These are phyloP conservation scores for Trichothecium roseum DNA, from an alignment of 2,329 filamentous ascomycete species.

Conservation along the genomic window DNA sequence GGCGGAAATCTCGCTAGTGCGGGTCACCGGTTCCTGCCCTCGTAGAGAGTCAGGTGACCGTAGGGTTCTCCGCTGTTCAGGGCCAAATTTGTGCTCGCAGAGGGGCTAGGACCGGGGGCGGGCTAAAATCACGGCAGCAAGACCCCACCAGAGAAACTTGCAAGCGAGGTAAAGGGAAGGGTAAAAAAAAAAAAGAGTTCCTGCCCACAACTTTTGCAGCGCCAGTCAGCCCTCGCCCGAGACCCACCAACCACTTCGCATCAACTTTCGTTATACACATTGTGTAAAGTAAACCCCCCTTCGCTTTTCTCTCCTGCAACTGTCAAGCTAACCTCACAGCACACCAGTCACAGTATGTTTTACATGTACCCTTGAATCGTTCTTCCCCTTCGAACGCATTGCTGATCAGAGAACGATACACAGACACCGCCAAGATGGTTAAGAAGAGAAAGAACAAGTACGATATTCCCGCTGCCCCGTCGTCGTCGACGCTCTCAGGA, in stretches of 20 bases:
- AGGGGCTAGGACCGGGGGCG: too few relatives aligned
- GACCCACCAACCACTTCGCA: conserved; percentile 11
- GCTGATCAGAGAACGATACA: conserved; percentile 21
- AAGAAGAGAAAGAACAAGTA: conserved; percentile 66
- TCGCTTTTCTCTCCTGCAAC: conserved; percentile 10
- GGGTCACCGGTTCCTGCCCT: too few relatives aligned
- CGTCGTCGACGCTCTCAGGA: conserved; percentile 1
- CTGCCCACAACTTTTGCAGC: too few relatives aligned
- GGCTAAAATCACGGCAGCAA: too few relatives aligned
- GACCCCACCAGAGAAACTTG: not conserved
- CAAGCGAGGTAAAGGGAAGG: not conserved
- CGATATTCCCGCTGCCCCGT: conserved; percentile 16
- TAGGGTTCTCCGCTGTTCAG: conserved; percentile 4
- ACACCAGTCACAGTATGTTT: conserved; percentile 16
- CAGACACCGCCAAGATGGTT: conserved; percentile 55
- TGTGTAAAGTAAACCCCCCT: conserved; percentile 1
- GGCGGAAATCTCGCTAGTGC: too few relatives aligned
- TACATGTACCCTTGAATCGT: conserved; percentile 9
- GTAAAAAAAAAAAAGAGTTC: conserved; percentile 5
- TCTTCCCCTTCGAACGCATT: conserved; percentile 11
- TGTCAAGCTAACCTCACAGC: conserved; percentile 14
- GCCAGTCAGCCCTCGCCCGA: conserved; percentile 12
- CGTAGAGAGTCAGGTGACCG: conserved; percentile 2
- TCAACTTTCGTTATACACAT: conserved; percentile 5
- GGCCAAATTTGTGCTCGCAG: not conserved